Percentiles rank a stretch among this genome's conserved stretches.
Conservation (phyloP, 2,329 filamentous ascomycete genomes). For the Xenosphaeropsis pyriputrescens region DNA sequence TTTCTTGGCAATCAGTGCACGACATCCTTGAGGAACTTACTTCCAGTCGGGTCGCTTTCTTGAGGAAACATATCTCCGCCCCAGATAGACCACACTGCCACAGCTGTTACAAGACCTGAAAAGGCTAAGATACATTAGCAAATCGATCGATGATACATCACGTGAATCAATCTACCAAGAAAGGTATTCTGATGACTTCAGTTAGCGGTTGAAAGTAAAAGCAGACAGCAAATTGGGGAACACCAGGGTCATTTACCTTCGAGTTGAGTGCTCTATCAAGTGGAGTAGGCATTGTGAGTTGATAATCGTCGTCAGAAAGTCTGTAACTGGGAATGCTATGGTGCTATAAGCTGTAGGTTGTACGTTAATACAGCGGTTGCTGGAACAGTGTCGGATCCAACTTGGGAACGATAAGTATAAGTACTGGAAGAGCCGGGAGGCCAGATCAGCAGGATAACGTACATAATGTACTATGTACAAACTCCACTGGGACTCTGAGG, state of each 20-base stretch:
- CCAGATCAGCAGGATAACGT: neutral
- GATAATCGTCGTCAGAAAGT: no score
- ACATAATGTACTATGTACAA: neutral
- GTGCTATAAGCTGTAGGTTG: no score
- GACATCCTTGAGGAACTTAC: constrained; percentile 23
- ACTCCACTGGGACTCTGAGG: no score
- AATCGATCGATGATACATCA: neutral
- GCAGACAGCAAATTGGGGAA: neutral
- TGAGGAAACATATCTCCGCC: constrained; percentile 72
- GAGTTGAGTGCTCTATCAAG: constrained; percentile 56
- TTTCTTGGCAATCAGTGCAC: no score
- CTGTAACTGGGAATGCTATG: no score
- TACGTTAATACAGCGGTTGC: no score
- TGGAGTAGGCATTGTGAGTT: constrained; percentile 46
- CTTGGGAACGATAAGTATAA: no score
- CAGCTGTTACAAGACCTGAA: constrained; percentile 66
- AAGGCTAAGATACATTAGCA: constrained; percentile 40
- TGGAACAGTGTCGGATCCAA: no score
- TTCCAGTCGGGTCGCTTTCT: constrained; percentile 60
- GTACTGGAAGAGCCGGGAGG: no score
- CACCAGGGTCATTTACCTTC: constrained; percentile 31
- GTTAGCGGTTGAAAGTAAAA: constrained; percentile 1
- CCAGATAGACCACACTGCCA: constrained; percentile 74
- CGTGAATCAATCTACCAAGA: constrained; percentile 33
- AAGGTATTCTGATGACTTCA: constrained; percentile 42